Conservation (phyloP, 2,329 filamentous ascomycete genomes). For the Nigrospora sphaerica region DNA sequence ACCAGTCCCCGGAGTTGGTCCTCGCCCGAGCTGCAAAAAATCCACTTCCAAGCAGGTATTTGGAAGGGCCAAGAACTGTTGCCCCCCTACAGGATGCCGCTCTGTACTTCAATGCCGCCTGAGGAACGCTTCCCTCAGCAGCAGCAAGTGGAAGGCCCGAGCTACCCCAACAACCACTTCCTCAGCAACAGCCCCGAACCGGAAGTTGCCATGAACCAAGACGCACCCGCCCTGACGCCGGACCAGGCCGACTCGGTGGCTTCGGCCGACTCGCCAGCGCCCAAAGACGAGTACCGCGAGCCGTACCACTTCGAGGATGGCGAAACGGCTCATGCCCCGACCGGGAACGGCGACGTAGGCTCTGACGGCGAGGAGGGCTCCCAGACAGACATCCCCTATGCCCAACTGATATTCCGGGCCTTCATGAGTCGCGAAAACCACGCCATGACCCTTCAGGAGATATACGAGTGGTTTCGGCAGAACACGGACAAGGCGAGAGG, state of each 20-base stretch:
- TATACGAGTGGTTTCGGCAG: constrained; percentile 83
- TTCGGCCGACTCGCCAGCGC: constrained; percentile 4
- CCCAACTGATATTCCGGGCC: constrained; percentile 70
- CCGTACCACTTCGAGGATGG: constrained; percentile 2
- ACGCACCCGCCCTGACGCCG: constrained; percentile 2
- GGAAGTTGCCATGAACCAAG: constrained; percentile 4
- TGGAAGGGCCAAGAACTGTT: constrained; percentile 6
- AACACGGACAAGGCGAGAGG: constrained; percentile 71
- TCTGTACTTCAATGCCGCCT: constrained; percentile 4
- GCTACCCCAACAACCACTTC: too few relatives aligned
- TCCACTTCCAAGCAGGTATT: constrained; percentile 6
- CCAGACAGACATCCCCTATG: constrained; percentile 61
- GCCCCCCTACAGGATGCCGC: constrained; percentile 4
- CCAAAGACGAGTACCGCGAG: neutral
- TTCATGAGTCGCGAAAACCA: constrained; percentile 60
- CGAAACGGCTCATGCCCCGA: constrained; percentile 2
- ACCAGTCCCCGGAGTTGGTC: constrained; percentile 24
- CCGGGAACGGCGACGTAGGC: constrained; percentile 7
- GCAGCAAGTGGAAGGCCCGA: too few relatives aligned
- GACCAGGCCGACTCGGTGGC: constrained; percentile 3
- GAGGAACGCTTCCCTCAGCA: constrained; percentile 7
- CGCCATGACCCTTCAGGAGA: constrained; percentile 73
- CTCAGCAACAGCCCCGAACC: constrained; percentile 1
- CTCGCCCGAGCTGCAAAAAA: constrained; percentile 8
- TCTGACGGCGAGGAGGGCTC: constrained; percentile 14